Conservation (phyloP, 106 monocot species). For the Allium fistulosum region DNA sequence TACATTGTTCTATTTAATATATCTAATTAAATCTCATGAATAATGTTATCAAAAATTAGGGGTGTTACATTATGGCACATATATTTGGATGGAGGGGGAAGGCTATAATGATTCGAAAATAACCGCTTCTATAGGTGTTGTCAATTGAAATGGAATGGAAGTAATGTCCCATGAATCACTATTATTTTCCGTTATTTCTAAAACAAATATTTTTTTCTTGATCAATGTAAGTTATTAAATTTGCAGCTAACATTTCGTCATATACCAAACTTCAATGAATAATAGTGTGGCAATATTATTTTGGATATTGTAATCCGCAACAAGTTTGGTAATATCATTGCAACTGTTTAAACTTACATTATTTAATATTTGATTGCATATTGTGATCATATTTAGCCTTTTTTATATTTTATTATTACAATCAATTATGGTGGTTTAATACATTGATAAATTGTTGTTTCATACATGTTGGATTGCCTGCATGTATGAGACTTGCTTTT, state of each 20-base stretch:
- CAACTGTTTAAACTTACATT: no score
- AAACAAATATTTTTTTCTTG: background rate
- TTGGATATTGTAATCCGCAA: constrained; percentile 42
- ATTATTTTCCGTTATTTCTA: no score
- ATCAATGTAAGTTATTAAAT: constrained; percentile 1
- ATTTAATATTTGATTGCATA: no score
- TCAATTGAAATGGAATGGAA: constrained; percentile 99
- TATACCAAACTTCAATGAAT: constrained; percentile 96
- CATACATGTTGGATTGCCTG: no score
- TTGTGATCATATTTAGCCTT: no score
- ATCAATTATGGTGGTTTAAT: no score
- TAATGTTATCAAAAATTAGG: no score
- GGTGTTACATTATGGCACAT: no score
- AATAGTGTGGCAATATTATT: constrained; percentile 96
- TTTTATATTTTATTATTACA: background rate
- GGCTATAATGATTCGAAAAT: constrained; percentile 97
- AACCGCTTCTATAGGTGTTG: constrained; percentile 89
- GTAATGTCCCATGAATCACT: constrained; percentile 18
- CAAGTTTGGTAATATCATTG: no score
- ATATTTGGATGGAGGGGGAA: constrained; percentile 99
- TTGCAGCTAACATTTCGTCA: constrained; percentile 94
- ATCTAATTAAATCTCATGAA: no score
- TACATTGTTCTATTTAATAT: no score
- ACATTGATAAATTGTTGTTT: no score
- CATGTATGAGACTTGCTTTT: background rate